These are phyloP conservation scores for Kitagawia praeruptora DNA, from an alignment of 129 eudicot species.

Conservation along the genomic window DNA sequence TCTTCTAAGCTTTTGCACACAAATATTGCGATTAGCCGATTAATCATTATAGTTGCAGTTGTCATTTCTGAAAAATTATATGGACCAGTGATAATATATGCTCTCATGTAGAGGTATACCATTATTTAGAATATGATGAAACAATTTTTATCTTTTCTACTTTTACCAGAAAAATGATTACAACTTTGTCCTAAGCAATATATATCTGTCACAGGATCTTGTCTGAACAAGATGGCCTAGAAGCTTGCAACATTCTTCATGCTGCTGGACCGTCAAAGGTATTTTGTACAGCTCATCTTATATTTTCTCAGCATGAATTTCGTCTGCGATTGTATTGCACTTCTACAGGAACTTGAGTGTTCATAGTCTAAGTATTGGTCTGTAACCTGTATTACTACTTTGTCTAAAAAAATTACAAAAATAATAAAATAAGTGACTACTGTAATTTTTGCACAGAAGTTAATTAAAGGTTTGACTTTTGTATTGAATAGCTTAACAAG, in stretches of 20 bases:
- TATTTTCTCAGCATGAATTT: not conserved
- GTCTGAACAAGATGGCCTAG: slow-evolving; percentile 86
- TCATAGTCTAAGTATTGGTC: not conserved
- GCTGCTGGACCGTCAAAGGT: slow-evolving; percentile 99
- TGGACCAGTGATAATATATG: not conserved
- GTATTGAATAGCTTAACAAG: not conserved
- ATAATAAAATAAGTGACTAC: no score
- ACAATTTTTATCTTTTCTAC: not conserved
- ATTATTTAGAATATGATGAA: not conserved
- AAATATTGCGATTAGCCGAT: no score
- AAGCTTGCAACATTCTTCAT: slow-evolving; percentile 89
- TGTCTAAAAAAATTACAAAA: not conserved
- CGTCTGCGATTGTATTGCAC: not conserved
- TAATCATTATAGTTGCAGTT: not conserved
- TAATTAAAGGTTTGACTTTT: not conserved
- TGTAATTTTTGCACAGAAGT: not conserved
- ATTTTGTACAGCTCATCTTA: slow-evolving; percentile 6
- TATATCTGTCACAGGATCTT: slow-evolving; percentile 46
- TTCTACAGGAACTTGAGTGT: not conserved
- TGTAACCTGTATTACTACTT: not conserved
- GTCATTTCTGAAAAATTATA: not conserved
- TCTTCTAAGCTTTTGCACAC: not conserved
- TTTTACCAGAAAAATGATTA: not conserved
- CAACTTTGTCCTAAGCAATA: slow-evolving; percentile 8
- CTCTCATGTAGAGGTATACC: not conserved